These are phyloP conservation scores for Chrysanthemum lavandulifolium DNA, from an alignment of 129 eudicot genomes.

Conservation along the genomic window DNA sequence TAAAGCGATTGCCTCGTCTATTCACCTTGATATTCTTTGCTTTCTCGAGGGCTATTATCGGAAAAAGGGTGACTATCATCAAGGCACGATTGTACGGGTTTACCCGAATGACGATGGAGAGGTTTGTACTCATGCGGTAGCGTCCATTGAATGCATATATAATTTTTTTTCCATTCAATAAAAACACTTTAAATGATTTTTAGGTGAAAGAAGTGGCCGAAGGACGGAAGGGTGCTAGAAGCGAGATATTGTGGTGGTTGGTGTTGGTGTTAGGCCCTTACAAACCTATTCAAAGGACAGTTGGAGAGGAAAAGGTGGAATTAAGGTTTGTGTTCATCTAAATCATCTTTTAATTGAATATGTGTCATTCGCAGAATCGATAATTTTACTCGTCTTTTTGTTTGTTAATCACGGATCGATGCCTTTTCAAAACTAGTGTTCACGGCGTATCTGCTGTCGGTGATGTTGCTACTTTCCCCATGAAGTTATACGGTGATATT, in stretches of 20 bases:
- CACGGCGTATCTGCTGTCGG: too few relatives aligned
- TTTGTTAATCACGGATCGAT: too few relatives aligned
- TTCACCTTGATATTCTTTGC: slow-evolving; percentile 88
- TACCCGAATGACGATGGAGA: slow-evolving; percentile 57
- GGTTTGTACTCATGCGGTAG: slow-evolving; percentile 44
- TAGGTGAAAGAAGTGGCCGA: slow-evolving; percentile 87
- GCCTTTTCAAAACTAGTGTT: too few relatives aligned
- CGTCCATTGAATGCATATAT: too few relatives aligned
- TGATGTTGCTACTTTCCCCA: too few relatives aligned
- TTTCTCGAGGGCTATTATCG: slow-evolving; percentile 81
- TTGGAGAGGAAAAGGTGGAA: too few relatives aligned
- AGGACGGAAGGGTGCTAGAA: slow-evolving; percentile 93
- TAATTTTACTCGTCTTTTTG: too few relatives aligned
- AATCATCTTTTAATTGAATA: too few relatives aligned
- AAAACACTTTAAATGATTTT: background rate
- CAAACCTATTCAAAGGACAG: slow-evolving; percentile 79
- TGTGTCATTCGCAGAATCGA: too few relatives aligned
- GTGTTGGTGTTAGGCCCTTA: slow-evolving; percentile 97
- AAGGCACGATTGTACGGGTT: slow-evolving; percentile 94
- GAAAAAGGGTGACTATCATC: slow-evolving; percentile 70
- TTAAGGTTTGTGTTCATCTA: too few relatives aligned
- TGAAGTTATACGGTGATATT: too few relatives aligned
- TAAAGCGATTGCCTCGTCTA: slow-evolving; percentile 78
- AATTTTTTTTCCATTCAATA: background rate
- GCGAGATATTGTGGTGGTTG: slow-evolving; percentile 97